Evolutionary conservation across 1,139 yeast species (phyloP).

Genomic region (Lodderomyces pseudojiufengensis): DNA sequence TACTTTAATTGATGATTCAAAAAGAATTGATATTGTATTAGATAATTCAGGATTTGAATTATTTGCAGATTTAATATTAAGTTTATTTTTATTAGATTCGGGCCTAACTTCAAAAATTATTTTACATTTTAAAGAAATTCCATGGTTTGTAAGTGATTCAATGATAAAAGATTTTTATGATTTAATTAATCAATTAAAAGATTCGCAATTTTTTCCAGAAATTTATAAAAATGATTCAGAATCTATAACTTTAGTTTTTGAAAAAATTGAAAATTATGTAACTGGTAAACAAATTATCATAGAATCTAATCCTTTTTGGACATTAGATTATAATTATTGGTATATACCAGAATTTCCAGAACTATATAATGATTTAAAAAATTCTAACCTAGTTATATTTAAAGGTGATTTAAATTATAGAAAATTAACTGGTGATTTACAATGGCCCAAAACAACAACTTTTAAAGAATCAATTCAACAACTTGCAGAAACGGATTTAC

Average conservation of each 20-base stretch:
- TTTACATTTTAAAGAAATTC: conserved; percentile 84
- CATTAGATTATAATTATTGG: conserved; percentile 72
- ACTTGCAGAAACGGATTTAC: conserved; percentile 58
- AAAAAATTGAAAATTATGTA: conserved; percentile 47
- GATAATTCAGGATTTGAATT: conserved; percentile 96
- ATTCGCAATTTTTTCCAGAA: conserved; percentile 49
- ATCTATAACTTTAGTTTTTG: conserved; percentile 41
- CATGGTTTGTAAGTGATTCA: conserved; percentile 98
- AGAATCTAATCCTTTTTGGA: conserved; percentile 80
- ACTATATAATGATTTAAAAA: conserved; percentile 43
- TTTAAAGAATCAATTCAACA: conserved; percentile 69
- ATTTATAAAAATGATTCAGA: conserved; percentile 26
- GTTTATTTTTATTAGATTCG: conserved; percentile 72
- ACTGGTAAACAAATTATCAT: conserved; percentile 50
- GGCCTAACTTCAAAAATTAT: conserved; percentile 59
- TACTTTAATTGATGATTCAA: conserved; percentile 18
- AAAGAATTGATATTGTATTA: conserved; percentile 77
- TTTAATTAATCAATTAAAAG: conserved; percentile 56
- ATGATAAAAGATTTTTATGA: conserved; percentile 73
- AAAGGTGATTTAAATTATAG: conserved; percentile 97
- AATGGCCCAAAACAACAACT: conserved; percentile 81
- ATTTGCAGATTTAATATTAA: conserved; percentile 78
- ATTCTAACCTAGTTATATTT: conserved; percentile 71
- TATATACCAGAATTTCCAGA: conserved; percentile 47
- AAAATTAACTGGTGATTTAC: conserved; percentile 85